Evolutionary conservation across 1,284 basidiomycete genomes (phyloP).

Genomic region (Tremellales sp.): DNA sequence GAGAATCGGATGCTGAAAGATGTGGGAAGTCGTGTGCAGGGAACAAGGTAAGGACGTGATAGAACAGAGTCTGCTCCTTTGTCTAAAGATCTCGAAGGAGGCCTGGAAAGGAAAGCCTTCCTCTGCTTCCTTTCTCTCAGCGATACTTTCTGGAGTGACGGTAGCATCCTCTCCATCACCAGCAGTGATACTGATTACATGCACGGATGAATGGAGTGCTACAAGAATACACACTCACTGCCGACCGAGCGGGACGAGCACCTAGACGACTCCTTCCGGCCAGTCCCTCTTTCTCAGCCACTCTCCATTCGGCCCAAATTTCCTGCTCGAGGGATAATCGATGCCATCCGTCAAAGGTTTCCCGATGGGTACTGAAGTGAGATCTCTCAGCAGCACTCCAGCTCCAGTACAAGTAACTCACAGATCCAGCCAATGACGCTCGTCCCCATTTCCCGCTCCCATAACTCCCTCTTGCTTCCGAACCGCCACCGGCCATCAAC

Average conservation of each 20-base stretch:
- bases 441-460: constrained; percentile 44
- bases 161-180: no score
- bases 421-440: constrained; percentile 40
- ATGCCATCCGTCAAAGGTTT: constrained; percentile 41
- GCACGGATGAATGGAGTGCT: not conserved
- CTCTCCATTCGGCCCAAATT: constrained; percentile 46
- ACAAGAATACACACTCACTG: constrained; percentile 3
- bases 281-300: constrained; percentile 43
- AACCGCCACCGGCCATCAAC: constrained; percentile 43
- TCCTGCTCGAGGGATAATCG: constrained; percentile 36
- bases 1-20: no score
- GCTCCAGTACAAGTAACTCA: constrained; percentile 35
- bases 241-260: no score
- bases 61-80: no score
- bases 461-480: constrained; percentile 29
- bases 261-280: constrained; percentile 23
- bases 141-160: no score
- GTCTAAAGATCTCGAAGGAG: no score
- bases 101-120: no score
- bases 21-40: no score
- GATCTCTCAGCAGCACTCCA: not conserved
- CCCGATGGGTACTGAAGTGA: constrained; percentile 40
- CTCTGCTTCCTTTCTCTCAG: no score
- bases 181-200: not conserved
- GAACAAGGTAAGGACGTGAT: no score